A percentile compares a stretch with the other conserved stretches of the same genome.
Conservation (phyloP, 2,329 filamentous ascomycete genomes). For the Ophiostoma piceae region DNA sequence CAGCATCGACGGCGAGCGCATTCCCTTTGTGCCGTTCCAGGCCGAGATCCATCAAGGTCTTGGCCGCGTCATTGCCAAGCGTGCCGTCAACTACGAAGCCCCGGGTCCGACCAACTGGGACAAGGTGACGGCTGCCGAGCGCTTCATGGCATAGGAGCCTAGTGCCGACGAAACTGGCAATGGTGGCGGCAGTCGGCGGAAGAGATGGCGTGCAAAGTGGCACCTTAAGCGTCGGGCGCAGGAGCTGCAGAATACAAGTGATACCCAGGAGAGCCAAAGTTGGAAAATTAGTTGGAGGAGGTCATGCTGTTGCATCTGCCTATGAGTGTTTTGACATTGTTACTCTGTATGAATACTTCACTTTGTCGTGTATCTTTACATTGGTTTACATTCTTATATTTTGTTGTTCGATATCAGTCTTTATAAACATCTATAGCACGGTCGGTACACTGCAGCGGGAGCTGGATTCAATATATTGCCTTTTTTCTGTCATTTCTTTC, state of each 20-base stretch:
- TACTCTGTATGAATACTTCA: background rate
- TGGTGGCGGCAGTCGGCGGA: background rate
- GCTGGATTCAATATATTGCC: background rate
- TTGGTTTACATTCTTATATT: background rate
- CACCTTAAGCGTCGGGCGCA: background rate
- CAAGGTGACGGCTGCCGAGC: conserved; percentile 32
- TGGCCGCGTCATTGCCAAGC: conserved; percentile 77
- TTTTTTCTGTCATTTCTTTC: background rate
- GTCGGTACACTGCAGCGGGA: background rate
- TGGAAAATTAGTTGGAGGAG: background rate
- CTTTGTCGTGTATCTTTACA: background rate
- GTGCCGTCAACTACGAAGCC: conserved; percentile 66
- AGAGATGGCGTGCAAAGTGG: background rate
- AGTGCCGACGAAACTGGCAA: background rate
- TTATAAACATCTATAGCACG: background rate
- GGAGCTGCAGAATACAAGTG: background rate
- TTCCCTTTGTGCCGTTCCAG: conserved; percentile 86
- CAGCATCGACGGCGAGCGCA: conserved; percentile 84
- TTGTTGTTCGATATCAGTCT: background rate
- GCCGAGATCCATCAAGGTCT: conserved; percentile 79
- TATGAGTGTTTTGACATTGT: background rate
- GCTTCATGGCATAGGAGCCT: conserved; percentile 30
- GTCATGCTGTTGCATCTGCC: background rate
- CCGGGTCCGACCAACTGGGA: conserved; percentile 51
- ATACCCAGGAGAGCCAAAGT: conserved; percentile 17